phyloP scores from a whole-genome alignment of 2,329 filamentous ascomycete species.

The Beauveria sp. region DNA sequence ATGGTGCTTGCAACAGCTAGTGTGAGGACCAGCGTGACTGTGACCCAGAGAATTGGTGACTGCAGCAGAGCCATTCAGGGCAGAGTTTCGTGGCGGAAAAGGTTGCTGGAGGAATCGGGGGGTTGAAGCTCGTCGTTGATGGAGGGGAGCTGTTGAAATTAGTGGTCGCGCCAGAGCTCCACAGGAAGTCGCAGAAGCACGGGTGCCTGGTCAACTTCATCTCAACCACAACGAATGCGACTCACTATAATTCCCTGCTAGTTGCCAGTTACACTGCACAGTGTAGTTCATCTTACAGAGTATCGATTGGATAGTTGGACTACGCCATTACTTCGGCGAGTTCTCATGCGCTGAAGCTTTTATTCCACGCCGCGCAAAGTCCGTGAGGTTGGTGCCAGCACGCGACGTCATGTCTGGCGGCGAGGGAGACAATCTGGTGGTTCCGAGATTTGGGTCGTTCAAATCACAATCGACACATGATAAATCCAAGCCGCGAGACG shows the following conservation, averaged over 20 bases:
- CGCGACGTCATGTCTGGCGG: constrained; percentile 20
- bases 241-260: background rate
- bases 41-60: constrained; percentile 16
- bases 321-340: rapidly evolving
- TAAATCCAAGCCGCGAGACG: constrained; percentile 28
- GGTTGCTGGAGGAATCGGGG: background rate
- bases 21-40: constrained; percentile 23
- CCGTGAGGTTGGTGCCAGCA: background rate
- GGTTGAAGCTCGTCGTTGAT: background rate
- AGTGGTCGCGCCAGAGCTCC: background rate
- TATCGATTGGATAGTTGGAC: background rate
- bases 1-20: constrained; percentile 40
- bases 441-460: constrained; percentile 73
- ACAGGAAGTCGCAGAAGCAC: background rate
- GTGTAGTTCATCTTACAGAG: background rate
- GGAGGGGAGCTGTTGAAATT: background rate
- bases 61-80: constrained; percentile 1
- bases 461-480: constrained; percentile 29
- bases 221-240: background rate
- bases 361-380: background rate
- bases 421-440: constrained; percentile 21
- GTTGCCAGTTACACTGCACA: background rate
- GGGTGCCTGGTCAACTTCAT: background rate
- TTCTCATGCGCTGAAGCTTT: background rate
- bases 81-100: background rate